Percentiles rank a stretch among this genome's conserved stretches.
Conservation (phyloP, 2,329 filamentous ascomycete genomes). For the Diaporthe citri region DNA sequence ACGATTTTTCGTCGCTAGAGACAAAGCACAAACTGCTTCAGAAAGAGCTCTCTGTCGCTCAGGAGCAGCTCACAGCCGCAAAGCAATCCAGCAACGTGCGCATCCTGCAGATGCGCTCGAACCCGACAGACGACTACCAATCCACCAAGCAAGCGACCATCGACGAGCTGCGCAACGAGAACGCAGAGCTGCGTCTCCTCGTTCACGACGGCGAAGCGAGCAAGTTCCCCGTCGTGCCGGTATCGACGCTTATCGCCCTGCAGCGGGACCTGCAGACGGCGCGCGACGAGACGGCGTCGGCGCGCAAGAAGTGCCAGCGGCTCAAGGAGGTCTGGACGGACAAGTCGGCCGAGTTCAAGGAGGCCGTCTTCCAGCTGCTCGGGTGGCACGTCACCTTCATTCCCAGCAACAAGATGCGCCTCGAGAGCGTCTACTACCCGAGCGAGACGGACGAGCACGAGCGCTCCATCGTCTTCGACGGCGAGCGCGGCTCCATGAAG, state of each 20-base stretch:
- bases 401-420: slow-evolving; percentile 95
- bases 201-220: slow-evolving; percentile 63
- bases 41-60: slow-evolving; percentile 79
- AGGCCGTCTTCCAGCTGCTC: slow-evolving; percentile 90
- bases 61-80: slow-evolving; percentile 77
- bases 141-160: slow-evolving; percentile 87
- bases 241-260: slow-evolving; percentile 79
- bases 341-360: slow-evolving; percentile 94
- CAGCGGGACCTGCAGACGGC: slow-evolving; percentile 82
- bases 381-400: slow-evolving; percentile 97
- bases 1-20: slow-evolving; percentile 78
- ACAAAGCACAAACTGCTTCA: slow-evolving; percentile 78
- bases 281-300: slow-evolving; percentile 75
- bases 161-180: slow-evolving; percentile 82
- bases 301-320: slow-evolving; percentile 85
- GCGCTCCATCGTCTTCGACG: slow-evolving; percentile 86
- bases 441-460: slow-evolving; percentile 76
- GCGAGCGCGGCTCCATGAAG: slow-evolving; percentile 97
- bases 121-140: slow-evolving; percentile 89
- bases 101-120: slow-evolving; percentile 87
- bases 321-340: slow-evolving; percentile 93
- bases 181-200: slow-evolving; percentile 82
- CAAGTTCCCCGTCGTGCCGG: slow-evolving; percentile 76
- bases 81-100: slow-evolving; percentile 80
- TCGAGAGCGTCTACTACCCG: slow-evolving; percentile 87